A percentile compares a stretch with the other conserved stretches of the same genome.
Evolutionary conservation across 192 early-diverging fungal species (phyloP).

Genomic region (Backusella psychrophila): DNA sequence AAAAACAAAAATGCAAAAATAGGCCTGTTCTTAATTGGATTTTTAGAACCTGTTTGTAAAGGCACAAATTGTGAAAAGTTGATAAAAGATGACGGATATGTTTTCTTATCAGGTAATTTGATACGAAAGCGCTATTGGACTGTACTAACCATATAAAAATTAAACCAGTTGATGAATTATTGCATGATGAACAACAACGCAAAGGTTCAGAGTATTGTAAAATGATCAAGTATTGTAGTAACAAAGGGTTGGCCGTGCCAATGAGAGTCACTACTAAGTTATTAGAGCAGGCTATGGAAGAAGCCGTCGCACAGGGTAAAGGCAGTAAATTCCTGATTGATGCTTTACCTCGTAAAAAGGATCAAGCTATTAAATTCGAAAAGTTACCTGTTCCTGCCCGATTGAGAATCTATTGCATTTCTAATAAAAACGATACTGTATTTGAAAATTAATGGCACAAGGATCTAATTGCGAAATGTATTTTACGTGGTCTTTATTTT

Average conservation of each 20-base stretch:
- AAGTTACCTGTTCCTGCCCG: conserved; percentile 61
- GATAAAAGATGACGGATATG: conserved; percentile 89
- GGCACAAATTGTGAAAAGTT: conserved; percentile 94
- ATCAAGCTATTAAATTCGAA: conserved; percentile 94
- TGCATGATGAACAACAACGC: conserved; percentile 88
- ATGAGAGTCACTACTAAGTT: conserved; percentile 92
- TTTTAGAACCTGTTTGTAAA: conserved; percentile 75
- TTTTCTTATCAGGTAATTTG: conserved; percentile 81
- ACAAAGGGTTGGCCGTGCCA: conserved; percentile 93
- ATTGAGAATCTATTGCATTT: too few relatives aligned
- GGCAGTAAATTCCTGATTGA: conserved; percentile 84
- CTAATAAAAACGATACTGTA: too few relatives aligned
- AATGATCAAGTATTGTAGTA: conserved; percentile 88
- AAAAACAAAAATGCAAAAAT: background rate
- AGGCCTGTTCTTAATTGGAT: background rate
- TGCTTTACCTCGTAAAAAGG: conserved; percentile 93
- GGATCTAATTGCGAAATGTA: too few relatives aligned
- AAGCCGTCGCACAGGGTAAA: conserved; percentile 50
- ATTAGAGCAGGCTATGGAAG: conserved; percentile 86
- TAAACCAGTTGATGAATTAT: conserved; percentile 85
- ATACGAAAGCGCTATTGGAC: background rate
- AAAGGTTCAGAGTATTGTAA: conserved; percentile 83
- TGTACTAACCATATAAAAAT: background rate
- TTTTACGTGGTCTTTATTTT: too few relatives aligned
- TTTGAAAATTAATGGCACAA: too few relatives aligned